These are phyloP conservation scores for Hanseniaspora meyeri DNA, from an alignment of 805 yeast genomes.

Conservation along the genomic window DNA sequence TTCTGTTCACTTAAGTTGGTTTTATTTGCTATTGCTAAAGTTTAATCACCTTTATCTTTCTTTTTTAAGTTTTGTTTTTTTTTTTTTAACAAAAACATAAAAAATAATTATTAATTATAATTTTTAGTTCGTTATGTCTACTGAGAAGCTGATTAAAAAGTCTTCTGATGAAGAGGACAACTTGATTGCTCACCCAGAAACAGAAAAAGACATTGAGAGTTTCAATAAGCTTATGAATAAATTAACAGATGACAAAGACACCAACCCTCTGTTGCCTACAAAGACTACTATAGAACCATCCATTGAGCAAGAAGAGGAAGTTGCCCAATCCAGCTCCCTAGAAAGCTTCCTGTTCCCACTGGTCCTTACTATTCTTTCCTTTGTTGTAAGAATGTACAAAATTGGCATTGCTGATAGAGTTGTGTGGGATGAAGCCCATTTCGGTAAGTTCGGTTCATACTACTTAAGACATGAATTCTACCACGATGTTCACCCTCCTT, in stretches of 20 bases:
- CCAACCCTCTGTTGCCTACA: not conserved
- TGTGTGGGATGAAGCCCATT: constrained; percentile 87
- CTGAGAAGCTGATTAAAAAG: not conserved
- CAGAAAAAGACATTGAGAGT: constrained; percentile 3
- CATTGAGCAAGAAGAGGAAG: constrained; percentile 18
- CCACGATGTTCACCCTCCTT: constrained; percentile 79
- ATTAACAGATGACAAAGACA: not conserved
- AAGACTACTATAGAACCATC: constrained; percentile 12
- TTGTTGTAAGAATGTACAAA: constrained; percentile 46
- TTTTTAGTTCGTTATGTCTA: not conserved
- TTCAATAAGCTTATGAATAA: constrained; percentile 10
- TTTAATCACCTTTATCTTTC: not conserved
- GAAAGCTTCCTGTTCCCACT: constrained; percentile 35
- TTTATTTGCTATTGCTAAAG: not conserved
- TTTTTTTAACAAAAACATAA: too few species aligned
- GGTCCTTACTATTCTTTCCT: constrained; percentile 34
- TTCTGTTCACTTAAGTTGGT: too few species aligned
- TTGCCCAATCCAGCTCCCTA: constrained; percentile 8
- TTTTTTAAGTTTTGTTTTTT: too few species aligned
- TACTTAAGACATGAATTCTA: constrained; percentile 69
- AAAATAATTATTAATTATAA: not conserved
- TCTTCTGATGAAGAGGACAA: not conserved
- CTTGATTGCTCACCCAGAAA: not conserved
- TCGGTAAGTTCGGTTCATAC: constrained; percentile 75
- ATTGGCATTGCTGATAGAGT: constrained; percentile 48